A percentile compares a stretch with the other conserved stretches of the same genome.
phyloP scores from a whole-genome alignment of 495 filamentous ascomycete species.

The Daldinia childiae region DNA sequence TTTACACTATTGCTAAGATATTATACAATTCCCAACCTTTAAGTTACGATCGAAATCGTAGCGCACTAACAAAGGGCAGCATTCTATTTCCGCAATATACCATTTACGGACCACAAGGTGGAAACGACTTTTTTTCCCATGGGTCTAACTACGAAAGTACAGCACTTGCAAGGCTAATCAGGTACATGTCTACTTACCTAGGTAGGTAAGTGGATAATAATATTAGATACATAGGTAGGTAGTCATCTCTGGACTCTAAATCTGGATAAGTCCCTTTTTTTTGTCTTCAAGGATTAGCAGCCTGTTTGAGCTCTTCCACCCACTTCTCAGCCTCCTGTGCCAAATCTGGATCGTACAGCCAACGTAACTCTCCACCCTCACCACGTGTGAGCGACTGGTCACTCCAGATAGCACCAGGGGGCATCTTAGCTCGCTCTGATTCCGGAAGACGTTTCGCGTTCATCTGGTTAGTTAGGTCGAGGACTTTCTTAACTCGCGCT shows the following conservation, averaged over 20 bases:
- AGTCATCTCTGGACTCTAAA: not conserved
- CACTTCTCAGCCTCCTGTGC: conserved; percentile 30
- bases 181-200: not conserved
- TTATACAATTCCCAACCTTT: too few relatives aligned
- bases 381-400: conserved; percentile 15
- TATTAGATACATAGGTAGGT: not conserved
- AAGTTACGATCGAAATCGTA: not conserved
- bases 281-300: not conserved
- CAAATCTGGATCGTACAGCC: conserved; percentile 35
- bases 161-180: not conserved
- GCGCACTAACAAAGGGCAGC: too few relatives aligned
- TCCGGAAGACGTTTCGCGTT: conserved; percentile 33
- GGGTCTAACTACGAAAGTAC: not conserved
- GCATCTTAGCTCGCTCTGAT: conserved; percentile 20
- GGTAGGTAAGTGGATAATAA: not conserved
- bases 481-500: conserved; percentile 28
- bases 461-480: conserved; percentile 37
- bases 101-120: not conserved
- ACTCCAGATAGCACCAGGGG: conserved; percentile 9
- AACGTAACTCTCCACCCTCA: conserved; percentile 34
- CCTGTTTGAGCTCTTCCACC: conserved; percentile 22
- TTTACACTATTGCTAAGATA: too few relatives aligned
- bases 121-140: not conserved
- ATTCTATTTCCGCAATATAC: not conserved
- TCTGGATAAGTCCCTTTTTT: not conserved